Conservation (phyloP, 177 flowering plant species). For the Vitis hybrid region DNA sequence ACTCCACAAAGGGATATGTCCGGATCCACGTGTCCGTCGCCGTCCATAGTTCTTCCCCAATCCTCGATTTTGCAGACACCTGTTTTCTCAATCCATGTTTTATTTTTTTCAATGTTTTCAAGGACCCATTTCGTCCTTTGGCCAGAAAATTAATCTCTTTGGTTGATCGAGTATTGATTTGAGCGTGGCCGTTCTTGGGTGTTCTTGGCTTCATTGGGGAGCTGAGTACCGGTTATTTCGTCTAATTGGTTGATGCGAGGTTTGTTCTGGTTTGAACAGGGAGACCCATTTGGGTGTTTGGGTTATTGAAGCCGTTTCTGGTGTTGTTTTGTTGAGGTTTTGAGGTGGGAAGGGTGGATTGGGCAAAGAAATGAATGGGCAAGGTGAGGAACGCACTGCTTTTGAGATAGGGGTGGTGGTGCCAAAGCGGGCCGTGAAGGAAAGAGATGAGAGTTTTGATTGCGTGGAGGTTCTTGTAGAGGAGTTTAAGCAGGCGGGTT, state of each 20-base stretch:
- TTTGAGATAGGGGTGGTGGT: slow-evolving; percentile 82
- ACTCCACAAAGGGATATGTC: neutral
- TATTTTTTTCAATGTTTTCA: neutral
- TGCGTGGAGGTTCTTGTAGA: slow-evolving; percentile 65
- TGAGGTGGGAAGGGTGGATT: neutral
- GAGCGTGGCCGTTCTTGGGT: no score
- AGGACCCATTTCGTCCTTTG: slow-evolving; percentile 1
- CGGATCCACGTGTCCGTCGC: slow-evolving; percentile 17
- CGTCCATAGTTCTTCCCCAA: neutral
- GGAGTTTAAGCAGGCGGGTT: slow-evolving; percentile 61
- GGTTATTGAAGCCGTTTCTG: neutral
- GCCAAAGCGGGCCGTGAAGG: slow-evolving; percentile 40
- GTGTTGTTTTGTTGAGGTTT: neutral
- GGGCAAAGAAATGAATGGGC: slow-evolving; percentile 45
- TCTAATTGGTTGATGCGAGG: neutral
- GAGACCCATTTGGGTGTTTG: slow-evolving; percentile 10
- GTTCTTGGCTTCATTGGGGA: no score
- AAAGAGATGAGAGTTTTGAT: slow-evolving; percentile 31
- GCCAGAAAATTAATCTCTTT: neutral
- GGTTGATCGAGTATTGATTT: no score
- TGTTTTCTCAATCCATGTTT: slow-evolving; percentile 1
- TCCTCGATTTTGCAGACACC: slow-evolving; percentile 4
- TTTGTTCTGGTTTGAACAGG: neutral
- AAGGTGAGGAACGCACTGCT: slow-evolving; percentile 38
- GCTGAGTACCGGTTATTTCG: neutral